A percentile compares a stretch with the other conserved stretches of the same genome.
Conservation (phyloP, 169 alveolate genomes). For the Cryptosporidium canis region DNA sequence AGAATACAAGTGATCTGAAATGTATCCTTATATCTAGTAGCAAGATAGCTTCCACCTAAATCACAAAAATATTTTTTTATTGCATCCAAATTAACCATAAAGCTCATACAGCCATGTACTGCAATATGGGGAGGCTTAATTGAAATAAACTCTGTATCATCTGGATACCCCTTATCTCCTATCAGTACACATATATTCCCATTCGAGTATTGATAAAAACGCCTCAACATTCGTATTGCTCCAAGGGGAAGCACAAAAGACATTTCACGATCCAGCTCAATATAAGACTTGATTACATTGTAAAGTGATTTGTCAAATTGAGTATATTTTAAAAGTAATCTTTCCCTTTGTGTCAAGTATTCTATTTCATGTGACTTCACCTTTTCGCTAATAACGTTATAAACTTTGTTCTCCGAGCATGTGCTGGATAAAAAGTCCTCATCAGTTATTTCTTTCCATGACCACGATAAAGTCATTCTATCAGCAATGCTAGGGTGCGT, state of each 20-base stretch:
- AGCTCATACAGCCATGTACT: slow-evolving; percentile 85
- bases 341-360: neutral
- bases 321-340: neutral
- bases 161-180: slow-evolving; percentile 87
- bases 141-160: slow-evolving; percentile 82
- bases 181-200: slow-evolving; percentile 80
- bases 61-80: slow-evolving; percentile 79
- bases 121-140: slow-evolving; percentile 85
- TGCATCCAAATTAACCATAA: slow-evolving; percentile 86
- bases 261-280: slow-evolving; percentile 75
- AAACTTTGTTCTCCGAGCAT: neutral
- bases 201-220: slow-evolving; percentile 76
- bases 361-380: neutral
- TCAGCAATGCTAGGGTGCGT: slow-evolving; percentile 67
- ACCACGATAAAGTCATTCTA: slow-evolving; percentile 63
- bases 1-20: slow-evolving; percentile 81
- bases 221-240: slow-evolving; percentile 80
- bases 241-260: slow-evolving; percentile 85
- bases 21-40: slow-evolving; percentile 84
- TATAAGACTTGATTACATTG: slow-evolving; percentile 76
- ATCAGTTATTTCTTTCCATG: slow-evolving; percentile 24
- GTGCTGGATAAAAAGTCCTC: neutral
- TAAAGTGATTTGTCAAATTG: slow-evolving; percentile 2
- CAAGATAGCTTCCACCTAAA: slow-evolving; percentile 82
- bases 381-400: neutral